Evolutionary conservation across 331 rosid genomes (phyloP), one percentile per base, ranked within the genome.

Genomic region (Saraca asoca): DNA sequence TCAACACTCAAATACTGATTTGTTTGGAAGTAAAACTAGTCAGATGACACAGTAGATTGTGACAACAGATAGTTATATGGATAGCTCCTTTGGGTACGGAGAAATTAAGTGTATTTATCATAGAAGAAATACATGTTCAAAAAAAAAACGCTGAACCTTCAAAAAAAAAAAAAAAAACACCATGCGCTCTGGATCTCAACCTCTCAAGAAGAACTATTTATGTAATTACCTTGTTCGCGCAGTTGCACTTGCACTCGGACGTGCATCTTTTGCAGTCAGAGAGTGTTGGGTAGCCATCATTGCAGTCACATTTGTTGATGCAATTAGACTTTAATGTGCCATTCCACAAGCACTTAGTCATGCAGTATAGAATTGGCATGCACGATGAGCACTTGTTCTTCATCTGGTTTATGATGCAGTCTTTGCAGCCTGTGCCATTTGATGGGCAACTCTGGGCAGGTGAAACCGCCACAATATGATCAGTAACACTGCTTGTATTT

Each of bases 281-380:
- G 61, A 83, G 91, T 19, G 75, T 75, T 2, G 88, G 91, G 68
- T 58, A 68, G 69, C 71, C 76, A 19, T 66, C 64, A 39, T 80
- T 76, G 64, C 82, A 59, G 68, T 82, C 71, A 20, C 96, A 92
- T 51, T 75, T 81, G 15, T 64, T 80, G 42, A 53, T 31, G 64
- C 98, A 92, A 13, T 19, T 18, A 62, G 75, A 29, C 75, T 69
- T 83, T 5, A 87, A 72, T 53, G 24, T 66, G 33, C 96, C 98
- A 15, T 78, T 77, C 95, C 95, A 88, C 78, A 91, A 68, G 85
- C 96, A 88, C 18, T 73, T 83, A 11, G 88, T 95, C 97, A 86
- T 86, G 85, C 97, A 91, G 61, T 79, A 96, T 3, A 91, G 84
- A 61, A 66, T 53, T 14, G 91, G 74, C 2, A 9, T 38, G 68